Evolutionary conservation across 2,329 filamentous ascomycete genomes (phyloP).

Genomic region (Neonectria punicea): DNA sequence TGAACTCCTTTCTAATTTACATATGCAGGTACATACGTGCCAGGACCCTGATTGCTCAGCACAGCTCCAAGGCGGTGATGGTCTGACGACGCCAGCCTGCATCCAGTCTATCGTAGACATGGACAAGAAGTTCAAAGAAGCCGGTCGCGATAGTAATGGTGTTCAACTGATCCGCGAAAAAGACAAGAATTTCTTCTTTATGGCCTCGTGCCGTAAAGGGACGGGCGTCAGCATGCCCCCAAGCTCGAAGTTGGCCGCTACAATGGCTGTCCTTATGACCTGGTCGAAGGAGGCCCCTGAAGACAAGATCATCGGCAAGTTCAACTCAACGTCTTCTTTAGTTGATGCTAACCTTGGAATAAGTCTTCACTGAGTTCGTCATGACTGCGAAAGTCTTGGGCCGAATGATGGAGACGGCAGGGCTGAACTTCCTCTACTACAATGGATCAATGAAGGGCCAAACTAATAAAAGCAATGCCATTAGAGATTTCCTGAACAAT

Average conservation of each 20-base stretch:
- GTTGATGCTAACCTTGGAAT: fast-evolving
- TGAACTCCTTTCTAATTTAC: not conserved
- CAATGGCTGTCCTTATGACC: slow-evolving; percentile 45
- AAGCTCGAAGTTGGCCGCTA: slow-evolving; percentile 47
- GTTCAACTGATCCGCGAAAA: slow-evolving; percentile 18
- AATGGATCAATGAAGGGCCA: slow-evolving; percentile 40
- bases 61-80: not conserved
- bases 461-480: slow-evolving; percentile 24
- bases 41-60: fast-evolving
- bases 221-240: slow-evolving; percentile 24
- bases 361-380: slow-evolving; percentile 52
- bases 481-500: slow-evolving; percentile 38
- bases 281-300: slow-evolving; percentile 46
- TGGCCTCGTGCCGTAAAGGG: slow-evolving; percentile 17
- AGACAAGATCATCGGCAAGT: slow-evolving; percentile 54
- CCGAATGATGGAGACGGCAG: slow-evolving; percentile 45
- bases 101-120: fast-evolving
- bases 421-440: slow-evolving; percentile 52
- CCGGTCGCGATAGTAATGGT: slow-evolving; percentile 40
- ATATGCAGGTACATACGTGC: not conserved
- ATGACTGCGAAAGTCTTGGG: slow-evolving; percentile 49
- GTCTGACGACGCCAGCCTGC: not conserved
- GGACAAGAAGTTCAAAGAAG: slow-evolving; percentile 11
- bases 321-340: not conserved
- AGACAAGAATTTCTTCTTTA: slow-evolving; percentile 36